These are phyloP conservation scores for Collybia nuda DNA, from an alignment of 768 basidiomycete genomes.

Conservation along the genomic window DNA sequence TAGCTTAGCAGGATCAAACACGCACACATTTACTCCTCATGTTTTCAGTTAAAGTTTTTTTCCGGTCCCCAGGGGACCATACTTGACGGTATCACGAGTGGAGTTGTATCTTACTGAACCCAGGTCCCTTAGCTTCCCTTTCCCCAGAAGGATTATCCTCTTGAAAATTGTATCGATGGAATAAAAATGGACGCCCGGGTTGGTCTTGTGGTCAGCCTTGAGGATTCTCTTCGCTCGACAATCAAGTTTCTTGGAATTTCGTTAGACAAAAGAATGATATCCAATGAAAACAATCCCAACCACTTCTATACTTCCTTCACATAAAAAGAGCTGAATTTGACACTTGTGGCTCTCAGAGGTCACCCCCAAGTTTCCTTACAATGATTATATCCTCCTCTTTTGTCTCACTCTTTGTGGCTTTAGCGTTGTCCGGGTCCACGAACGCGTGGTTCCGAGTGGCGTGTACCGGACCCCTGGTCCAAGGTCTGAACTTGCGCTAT, in stretches of 20 bases:
- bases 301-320: background rate
- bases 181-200: background rate
- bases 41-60: background rate
- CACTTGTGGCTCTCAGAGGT: background rate
- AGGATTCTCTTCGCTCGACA: background rate
- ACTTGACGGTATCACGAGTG: background rate
- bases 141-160: background rate
- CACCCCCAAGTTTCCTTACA: background rate
- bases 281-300: background rate
- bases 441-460: conserved; percentile 42
- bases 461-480: conserved; percentile 37
- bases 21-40: background rate
- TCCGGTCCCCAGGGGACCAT: background rate
- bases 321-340: background rate
- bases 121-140: background rate
- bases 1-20: background rate
- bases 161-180: conserved; percentile 1
- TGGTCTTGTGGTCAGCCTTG: background rate
- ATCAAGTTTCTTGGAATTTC: background rate
- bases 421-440: conserved; percentile 15
- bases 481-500: conserved; percentile 24
- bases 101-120: background rate
- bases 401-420: conserved; percentile 5
- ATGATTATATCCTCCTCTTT: background rate
- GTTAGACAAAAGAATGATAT: background rate